A percentile compares a stretch with the other conserved stretches of the same genome.
phyloP scores from a whole-genome alignment of 768 basidiomycete species.

The Lactarius sanguifluus region DNA sequence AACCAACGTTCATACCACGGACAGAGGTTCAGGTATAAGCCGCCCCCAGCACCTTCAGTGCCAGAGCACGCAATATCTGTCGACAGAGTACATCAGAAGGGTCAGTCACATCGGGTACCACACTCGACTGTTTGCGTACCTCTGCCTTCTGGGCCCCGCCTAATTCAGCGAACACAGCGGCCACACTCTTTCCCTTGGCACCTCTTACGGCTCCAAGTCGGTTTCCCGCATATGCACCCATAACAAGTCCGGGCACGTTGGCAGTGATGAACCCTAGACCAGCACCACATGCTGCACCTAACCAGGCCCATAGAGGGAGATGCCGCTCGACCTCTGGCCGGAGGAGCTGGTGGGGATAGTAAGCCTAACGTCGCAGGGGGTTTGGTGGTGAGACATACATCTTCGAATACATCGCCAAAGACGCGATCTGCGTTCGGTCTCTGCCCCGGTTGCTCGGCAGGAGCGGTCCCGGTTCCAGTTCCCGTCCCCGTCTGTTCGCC shows the following conservation, averaged over 20 bases:
- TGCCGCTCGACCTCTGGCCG: slow-evolving; percentile 77
- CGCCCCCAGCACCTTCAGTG: slow-evolving; percentile 79
- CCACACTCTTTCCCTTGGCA: slow-evolving; percentile 93
- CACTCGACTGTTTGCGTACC: slow-evolving; percentile 44
- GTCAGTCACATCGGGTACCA: background rate
- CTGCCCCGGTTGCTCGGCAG: slow-evolving; percentile 36
- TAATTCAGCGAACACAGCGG: slow-evolving; percentile 79
- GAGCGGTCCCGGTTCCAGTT: slow-evolving; percentile 34
- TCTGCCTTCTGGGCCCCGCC: slow-evolving; percentile 82
- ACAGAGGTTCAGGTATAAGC: slow-evolving; percentile 35
- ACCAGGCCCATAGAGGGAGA: slow-evolving; percentile 72
- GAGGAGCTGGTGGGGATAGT: slow-evolving; percentile 51
- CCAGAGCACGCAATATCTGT: slow-evolving; percentile 78
- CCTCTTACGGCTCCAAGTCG: slow-evolving; percentile 89
- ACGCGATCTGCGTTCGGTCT: slow-evolving; percentile 76
- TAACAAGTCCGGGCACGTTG: slow-evolving; percentile 82
- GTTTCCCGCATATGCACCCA: slow-evolving; percentile 87
- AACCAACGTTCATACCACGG: background rate
- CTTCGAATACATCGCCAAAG: slow-evolving; percentile 90
- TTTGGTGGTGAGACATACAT: slow-evolving; percentile 49
- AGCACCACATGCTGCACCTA: slow-evolving; percentile 70
- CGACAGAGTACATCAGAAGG: background rate
- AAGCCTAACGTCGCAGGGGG: background rate
- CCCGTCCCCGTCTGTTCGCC: slow-evolving; percentile 28
- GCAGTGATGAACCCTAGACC: slow-evolving; percentile 53